Percentiles rank a stretch among this genome's conserved stretches.
phyloP scores from a whole-genome alignment of 1,284 basidiomycete species.

The Heterobasidion parviporum region DNA sequence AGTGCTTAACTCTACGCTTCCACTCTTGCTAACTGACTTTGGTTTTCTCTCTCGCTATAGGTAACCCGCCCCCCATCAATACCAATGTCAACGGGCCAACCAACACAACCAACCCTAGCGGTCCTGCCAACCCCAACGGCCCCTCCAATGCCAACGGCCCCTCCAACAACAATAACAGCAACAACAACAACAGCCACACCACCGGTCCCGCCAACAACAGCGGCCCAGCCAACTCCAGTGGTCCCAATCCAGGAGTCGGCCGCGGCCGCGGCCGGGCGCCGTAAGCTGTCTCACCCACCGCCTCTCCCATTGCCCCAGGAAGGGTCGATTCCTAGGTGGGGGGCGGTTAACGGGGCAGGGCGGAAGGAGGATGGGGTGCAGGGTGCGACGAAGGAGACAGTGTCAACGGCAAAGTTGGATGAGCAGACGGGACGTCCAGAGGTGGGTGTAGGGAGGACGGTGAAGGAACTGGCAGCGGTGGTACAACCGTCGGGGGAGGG shows the following conservation, averaged over 20 bases:
- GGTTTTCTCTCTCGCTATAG: neutral
- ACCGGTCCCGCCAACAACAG: neutral
- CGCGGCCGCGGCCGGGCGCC: neutral
- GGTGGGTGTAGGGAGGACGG: neutral
- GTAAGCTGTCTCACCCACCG: slow-evolving; percentile 2
- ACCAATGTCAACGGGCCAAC: neutral
- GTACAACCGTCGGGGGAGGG: too few species aligned
- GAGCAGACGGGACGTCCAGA: neutral
- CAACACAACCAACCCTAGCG: neutral
- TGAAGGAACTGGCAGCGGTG: neutral
- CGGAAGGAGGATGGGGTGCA: neutral
- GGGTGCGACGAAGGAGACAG: neutral
- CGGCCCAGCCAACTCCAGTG: slow-evolving; percentile 1
- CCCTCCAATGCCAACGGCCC: slow-evolving; percentile 6
- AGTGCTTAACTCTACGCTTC: slow-evolving; percentile 8
- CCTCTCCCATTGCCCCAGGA: slow-evolving; percentile 3
- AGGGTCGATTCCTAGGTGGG: neutral
- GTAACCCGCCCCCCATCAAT: neutral
- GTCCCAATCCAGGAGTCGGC: neutral
- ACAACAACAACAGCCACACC: neutral
- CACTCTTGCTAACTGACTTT: slow-evolving; percentile 9
- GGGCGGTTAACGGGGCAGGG: neutral
- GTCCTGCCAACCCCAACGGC: neutral
- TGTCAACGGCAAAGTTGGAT: neutral
- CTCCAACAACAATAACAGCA: neutral